A percentile compares a stretch with the other conserved stretches of the same genome.
Conservation (phyloP, 2,329 filamentous ascomycete genomes). For the Hymenoscyphus infarciens region DNA sequence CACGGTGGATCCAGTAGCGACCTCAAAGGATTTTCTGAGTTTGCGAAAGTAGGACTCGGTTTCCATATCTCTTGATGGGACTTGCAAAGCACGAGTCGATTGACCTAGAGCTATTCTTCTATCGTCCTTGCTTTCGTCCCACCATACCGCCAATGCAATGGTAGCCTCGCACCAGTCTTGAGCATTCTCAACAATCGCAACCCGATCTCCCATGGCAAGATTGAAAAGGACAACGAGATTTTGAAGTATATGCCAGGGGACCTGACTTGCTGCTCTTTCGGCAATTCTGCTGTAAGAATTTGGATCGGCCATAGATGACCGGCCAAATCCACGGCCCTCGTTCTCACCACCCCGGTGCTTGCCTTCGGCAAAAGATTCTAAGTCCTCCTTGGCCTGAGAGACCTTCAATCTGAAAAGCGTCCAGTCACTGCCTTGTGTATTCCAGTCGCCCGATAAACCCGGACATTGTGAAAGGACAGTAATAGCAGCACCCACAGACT, state of each 20-base stretch:
- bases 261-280: constrained; percentile 74
- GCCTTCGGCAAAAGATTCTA: constrained; percentile 78
- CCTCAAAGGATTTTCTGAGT: constrained; percentile 65
- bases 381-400: constrained; percentile 62
- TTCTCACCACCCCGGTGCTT: constrained; percentile 46
- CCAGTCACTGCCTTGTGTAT: constrained; percentile 80
- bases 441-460: constrained; percentile 69
- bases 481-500: constrained; percentile 65
- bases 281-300: constrained; percentile 64
- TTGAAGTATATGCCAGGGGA: constrained; percentile 89
- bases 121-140: constrained; percentile 73
- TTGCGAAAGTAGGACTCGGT: constrained; percentile 70
- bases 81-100: constrained; percentile 23
- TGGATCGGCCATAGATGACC: constrained; percentile 47
- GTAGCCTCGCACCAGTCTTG: constrained; percentile 93
- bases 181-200: constrained; percentile 71
- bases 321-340: constrained; percentile 38
- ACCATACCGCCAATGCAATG: constrained; percentile 82
- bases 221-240: constrained; percentile 77
- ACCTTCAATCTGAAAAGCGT: constrained; percentile 75
- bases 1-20: constrained; percentile 59
- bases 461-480: constrained; percentile 72
- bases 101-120: constrained; percentile 28
- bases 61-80: constrained; percentile 40
- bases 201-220: constrained; percentile 70